Evolutionary conservation across 169 alveolate genomes (phyloP), one percentile per base, ranked within the genome.

Genomic region (Eimeria falciformis): DNA sequence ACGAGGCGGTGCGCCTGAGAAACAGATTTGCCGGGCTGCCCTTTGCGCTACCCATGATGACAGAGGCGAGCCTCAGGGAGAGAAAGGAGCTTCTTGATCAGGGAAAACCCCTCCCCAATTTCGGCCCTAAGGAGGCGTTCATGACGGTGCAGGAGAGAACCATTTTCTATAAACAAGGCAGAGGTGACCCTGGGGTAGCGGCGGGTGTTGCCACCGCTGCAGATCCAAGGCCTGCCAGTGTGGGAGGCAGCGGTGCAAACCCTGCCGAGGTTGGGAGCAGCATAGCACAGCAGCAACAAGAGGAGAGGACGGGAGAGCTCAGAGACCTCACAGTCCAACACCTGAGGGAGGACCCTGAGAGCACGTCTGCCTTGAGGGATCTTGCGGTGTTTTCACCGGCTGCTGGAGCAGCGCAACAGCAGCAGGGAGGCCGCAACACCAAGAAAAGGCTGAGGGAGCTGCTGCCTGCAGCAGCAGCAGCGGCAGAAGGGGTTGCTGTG

Each of bases 131-230:
- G 69, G 90, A 90, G 62, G 90, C 90, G 5, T 90, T 90, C 86
- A 90, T 90, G 90, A 79, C 91, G 3, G 94, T 79, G n/a, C 91
- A 90, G 90, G 82, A 90, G 65, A 33, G 91, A 17, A 90, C 77
- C n/a, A 90, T 73, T 23, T 75, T 46, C 29, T 82, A 90, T 68
- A 90, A 66, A 37, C 90, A 90, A 9, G 79, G 85, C 25, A 43
- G 85, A 27, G 25, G 17, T 21, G 65, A 53, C 65, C 25, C 65
- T 17, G n/a, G 65, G 17, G 65, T 53, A 1, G 25, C 40, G 40
- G 40, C 40, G 40, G 40, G 40, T 33, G 40, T 2, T 33, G 40
- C 40, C 40, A 33, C 40, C 40, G 40, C 40, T 1, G 40, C 40
- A 33, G 40, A 33, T 33, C 40, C 40, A 33, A 33, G 40, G 40